Conservation (phyloP, 2,329 filamentous ascomycete genomes). For the Epichloe elymi region DNA sequence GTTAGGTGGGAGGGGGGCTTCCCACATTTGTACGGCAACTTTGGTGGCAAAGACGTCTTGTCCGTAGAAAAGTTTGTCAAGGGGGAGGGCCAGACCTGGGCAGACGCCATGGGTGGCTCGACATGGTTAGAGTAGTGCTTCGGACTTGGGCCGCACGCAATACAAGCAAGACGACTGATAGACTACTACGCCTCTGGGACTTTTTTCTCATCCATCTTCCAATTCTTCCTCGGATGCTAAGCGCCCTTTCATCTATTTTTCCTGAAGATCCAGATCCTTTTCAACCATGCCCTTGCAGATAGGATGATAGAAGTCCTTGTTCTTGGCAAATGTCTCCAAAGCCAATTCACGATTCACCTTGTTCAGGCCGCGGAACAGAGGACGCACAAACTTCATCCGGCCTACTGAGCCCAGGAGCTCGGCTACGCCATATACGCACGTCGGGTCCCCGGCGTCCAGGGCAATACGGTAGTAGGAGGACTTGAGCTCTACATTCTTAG, state of each 20-base stretch:
- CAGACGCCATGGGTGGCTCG: slow-evolving; percentile 25
- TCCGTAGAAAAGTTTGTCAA: slow-evolving; percentile 32
- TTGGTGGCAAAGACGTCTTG: slow-evolving; percentile 39
- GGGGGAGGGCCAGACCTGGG: slow-evolving; percentile 33
- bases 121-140: slow-evolving; percentile 27
- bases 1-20: slow-evolving; percentile 46
- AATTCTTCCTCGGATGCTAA: background rate
- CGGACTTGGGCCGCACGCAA: background rate
- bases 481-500: slow-evolving; percentile 76
- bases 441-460: slow-evolving; percentile 57
- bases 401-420: slow-evolving; percentile 71
- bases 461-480: slow-evolving; percentile 70
- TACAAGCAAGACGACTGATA: too few relatives aligned
- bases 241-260: background rate
- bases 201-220: background rate
- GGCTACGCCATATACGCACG: slow-evolving; percentile 56
- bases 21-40: slow-evolving; percentile 46
- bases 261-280: slow-evolving; percentile 54
- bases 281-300: slow-evolving; percentile 79
- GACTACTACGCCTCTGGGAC: too few relatives aligned
- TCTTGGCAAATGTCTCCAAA: slow-evolving; percentile 69
- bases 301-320: slow-evolving; percentile 89
- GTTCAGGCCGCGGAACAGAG: slow-evolving; percentile 65
- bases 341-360: slow-evolving; percentile 64
- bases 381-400: slow-evolving; percentile 93